Percentiles rank a stretch among this genome's conserved stretches.
Evolutionary conservation across 805 yeast genomes (phyloP).

Genomic region (Priceomyces medius): DNA sequence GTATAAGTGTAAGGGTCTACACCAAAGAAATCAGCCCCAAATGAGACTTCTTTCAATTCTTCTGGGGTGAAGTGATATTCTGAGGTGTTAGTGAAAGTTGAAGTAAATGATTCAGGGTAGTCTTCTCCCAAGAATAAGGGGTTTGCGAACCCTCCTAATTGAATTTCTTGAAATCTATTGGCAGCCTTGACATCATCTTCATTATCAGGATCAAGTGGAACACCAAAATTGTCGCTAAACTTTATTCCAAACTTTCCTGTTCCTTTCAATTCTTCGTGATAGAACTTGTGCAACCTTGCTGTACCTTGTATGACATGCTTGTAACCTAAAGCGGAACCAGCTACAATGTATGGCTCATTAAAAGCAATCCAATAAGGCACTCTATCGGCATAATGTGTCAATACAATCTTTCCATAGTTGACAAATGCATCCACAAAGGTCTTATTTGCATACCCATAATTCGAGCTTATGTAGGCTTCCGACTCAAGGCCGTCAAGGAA

Average conservation of each 20-base stretch:
- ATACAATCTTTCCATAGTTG: conserved; percentile 28
- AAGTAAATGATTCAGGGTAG: conserved; percentile 22
- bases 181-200: conserved; percentile 25
- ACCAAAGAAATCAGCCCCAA: conserved; percentile 31
- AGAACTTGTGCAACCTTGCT: conserved; percentile 20
- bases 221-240: conserved; percentile 25
- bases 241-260: conserved; percentile 24
- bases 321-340: conserved; percentile 19
- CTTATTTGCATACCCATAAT: conserved; percentile 25
- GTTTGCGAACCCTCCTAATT: conserved; percentile 24
- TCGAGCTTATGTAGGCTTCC: no score
- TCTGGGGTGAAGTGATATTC: conserved; percentile 20
- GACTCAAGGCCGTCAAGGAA: conserved; percentile 13
- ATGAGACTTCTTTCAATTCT: conserved; percentile 21
- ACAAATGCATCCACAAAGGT: conserved; percentile 30
- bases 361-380: conserved; percentile 30
- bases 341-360: conserved; percentile 28
- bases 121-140: conserved; percentile 31
- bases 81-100: conserved; percentile 16
- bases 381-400: conserved; percentile 27
- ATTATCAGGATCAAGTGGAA: conserved; percentile 23
- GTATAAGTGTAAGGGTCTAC: conserved; percentile 29
- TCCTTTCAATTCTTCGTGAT: conserved; percentile 24
- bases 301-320: conserved; percentile 25
- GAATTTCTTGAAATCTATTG: conserved; percentile 20